Base-by-base conservation (phyloP, 2,329 filamentous ascomycete species). In the Periconia sp. region DNA sequence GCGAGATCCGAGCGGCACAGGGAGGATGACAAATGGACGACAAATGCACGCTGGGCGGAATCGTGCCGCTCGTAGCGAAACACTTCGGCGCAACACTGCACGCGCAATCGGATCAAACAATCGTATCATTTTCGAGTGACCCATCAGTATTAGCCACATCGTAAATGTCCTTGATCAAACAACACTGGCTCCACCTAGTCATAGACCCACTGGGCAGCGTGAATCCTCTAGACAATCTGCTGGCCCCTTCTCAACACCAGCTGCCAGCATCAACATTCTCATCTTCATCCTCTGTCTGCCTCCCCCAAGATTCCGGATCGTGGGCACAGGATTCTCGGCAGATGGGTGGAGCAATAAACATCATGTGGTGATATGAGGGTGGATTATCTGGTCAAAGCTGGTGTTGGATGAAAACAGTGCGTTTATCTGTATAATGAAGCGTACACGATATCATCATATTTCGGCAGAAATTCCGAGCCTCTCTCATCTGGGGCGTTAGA, bases 241-340 rank as follows among this genome's bases (percentile, higher is more conserved):
- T 18, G 47, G n/a, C 60, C 60, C 60, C 60, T 60, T 42, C 20
- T 54, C 53, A 43, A 47, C 19, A 61, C 61, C 49, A 61, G 27
- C n/a, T 37, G 52, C 41, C 48, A 35, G 54, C 49, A 13, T 52
- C 52, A 30, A 20, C 47, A 15, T 47, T 45, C 17, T 30, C 41
- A 13, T 41, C 49, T 27, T 37, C 49, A 18, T 41, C 31, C 6
- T 19, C 42, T 8, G 15, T 42, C 43, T 52, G 35, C 56, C 63
- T 41, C 49, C 40, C 50, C 50, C 53, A 6, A 54, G 23, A 31
- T 56, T 50, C 2, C 31, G 35, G 13, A 55, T 57, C 9, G 49
- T 58, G 8, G 18, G 40, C 13, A n/a, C n/a, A n/a, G n/a, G n/a
- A n/a, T n/a, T n/a, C n/a, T n/a, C n/a, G n/a, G n/a, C n/a, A n/a